Base-by-base conservation (phyloP, 179 eudicot genomes). In the Amaranthus tricolor region DNA sequence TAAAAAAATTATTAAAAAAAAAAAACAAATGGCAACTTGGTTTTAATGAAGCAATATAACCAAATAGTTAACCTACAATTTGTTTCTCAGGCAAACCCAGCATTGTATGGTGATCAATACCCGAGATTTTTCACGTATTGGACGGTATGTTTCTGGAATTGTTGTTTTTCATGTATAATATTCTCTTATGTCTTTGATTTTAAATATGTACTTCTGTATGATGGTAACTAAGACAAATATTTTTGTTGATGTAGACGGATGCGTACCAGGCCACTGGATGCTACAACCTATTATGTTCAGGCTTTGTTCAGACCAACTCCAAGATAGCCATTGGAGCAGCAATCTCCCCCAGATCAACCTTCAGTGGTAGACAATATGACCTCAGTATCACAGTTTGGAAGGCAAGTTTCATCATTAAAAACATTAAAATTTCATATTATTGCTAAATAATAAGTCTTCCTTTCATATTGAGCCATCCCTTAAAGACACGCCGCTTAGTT, bases 261-360 rank as follows among this genome's bases (percentile, higher is more conserved):
- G 98, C 96, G 80, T 94, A 94, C 84, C 96, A 88, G 82, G 83
- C 97, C 55, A 93, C 98, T 9, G 98, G 98, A 81, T 93, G 97
- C 90, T 93, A 93, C 92, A 93, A 93, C 76, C 80, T 94, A 48
- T 83, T 91, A 53, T 93, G 98, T 78, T 94, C 98, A 40, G 98
- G 98, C 61, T 94, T 94, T 70, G 87, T 94, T 68, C 98, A 94
- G 86, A 91, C 93, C 3, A 94, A 90, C 82, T 82, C 81, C 59
- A 85, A 72, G 77, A 88, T 94, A 56, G 97, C 97, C 17, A 94
- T 93, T 17, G 98, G 98, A 54, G 97, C 98, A 31, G 98, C 98
- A 51, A 94, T 94, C 62, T 88, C 97, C 66, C 98, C 98, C 24
- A 85, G 90, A 73, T 91, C 97, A 19, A 69, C 88, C 71, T 86